These are phyloP conservation scores for Fraxinus americana DNA, from an alignment of 257 asterid species.

Conservation along the genomic window DNA sequence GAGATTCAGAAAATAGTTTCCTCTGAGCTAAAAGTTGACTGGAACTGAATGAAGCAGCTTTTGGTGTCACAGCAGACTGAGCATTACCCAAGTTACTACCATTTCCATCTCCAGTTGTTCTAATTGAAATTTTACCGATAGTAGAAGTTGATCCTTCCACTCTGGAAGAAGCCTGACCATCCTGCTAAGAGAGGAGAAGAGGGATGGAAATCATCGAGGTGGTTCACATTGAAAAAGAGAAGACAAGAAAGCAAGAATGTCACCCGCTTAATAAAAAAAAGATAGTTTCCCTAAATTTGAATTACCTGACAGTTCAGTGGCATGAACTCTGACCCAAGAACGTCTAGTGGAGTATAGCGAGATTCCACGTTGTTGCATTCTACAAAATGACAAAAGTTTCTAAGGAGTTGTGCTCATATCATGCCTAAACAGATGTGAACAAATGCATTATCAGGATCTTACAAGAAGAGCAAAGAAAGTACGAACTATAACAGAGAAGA, in stretches of 20 bases:
- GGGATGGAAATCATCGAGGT: no score
- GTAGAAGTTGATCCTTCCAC: constrained; percentile 34
- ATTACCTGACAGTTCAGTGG: constrained; percentile 64
- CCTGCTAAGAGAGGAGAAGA: constrained; percentile 43
- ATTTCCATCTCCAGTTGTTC: constrained; percentile 50
- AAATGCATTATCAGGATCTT: not conserved
- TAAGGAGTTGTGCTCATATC: not conserved
- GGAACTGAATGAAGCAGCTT: constrained; percentile 54
- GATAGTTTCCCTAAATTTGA: not conserved
- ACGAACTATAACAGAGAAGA: not conserved
- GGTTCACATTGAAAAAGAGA: no score
- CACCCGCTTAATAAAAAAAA: not conserved
- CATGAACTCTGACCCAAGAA: constrained; percentile 73
- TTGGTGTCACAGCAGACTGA: constrained; percentile 45
- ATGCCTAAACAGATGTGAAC: not conserved
- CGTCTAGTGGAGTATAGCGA: constrained; percentile 65
- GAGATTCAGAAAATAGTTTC: constrained; percentile 79
- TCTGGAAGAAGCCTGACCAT: constrained; percentile 39
- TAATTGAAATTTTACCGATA: constrained; percentile 32
- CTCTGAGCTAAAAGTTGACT: constrained; percentile 69
- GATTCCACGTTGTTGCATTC: constrained; percentile 77
- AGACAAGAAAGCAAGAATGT: no score
- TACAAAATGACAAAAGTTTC: constrained; percentile 27
- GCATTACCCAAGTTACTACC: constrained; percentile 43
- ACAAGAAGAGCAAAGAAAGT: not conserved